Evolutionary conservation across 805 yeast genomes (phyloP), one percentile per base, ranked within the genome.

Genomic region (Myxozyma udenii): DNA sequence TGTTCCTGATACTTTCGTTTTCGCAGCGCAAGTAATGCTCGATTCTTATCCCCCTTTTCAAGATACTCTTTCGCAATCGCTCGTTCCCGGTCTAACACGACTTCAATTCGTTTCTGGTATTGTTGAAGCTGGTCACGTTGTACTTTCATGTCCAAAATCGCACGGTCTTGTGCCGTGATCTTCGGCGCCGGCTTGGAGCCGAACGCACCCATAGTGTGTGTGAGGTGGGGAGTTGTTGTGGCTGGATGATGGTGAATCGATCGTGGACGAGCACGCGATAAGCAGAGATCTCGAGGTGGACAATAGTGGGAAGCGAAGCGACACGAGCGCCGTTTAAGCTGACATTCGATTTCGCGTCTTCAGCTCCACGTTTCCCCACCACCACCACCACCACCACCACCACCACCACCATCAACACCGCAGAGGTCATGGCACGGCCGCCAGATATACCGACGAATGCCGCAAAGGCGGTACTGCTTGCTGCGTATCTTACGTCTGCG

Each of bases 111-210:
- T 41, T 71, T 71, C 62, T 81, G 85, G 58, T 89, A 86, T 66
- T 84, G 86, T 60, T 79, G 79, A 21, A 93, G 75, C 57, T 83
- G 84, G 68, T 93, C 98, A 54, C 96, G 74, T 61, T 95, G 97
- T 35, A 85, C 72, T 66, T 93, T 93, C 61, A 93, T 74, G 64
- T 90, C 93, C 58, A 88, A 75, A 9, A 93, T 78, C 0, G 97
- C 96, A 63, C 75, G 79, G 64, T 93, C 98, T 61, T 89, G 90
- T 33, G 83, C 75, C 4, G 95, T 87, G 18, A 91, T 81, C 64
- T 79, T 82, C 32, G 65, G 61, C 39, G 48, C 47, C 36, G 56
- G 61, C 52, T 64, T 57, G 36, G 64, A 58, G 40, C 52, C 37
- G 24, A 50, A 14, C 38, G 62, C 53, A 16, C 70, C 72, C 79